Percentiles rank a stretch among this genome's conserved stretches.
Evolutionary conservation across 345 rosid genomes (phyloP).

Genomic region (Brassica incana): DNA sequence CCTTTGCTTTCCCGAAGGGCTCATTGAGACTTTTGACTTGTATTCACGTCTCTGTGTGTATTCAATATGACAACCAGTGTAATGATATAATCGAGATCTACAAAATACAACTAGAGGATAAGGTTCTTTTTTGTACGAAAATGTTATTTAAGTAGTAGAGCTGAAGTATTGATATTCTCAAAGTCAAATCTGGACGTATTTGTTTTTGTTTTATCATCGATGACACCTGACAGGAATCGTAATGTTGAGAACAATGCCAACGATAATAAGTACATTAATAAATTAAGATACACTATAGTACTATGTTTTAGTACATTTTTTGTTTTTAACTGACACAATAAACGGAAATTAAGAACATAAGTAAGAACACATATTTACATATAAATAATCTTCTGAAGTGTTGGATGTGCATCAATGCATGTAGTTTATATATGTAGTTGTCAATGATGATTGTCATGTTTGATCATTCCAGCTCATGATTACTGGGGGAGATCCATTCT

Average conservation of each 20-base stretch:
- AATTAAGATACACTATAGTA: neutral
- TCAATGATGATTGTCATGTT: neutral
- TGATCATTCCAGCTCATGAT: neutral
- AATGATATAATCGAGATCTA: constrained; percentile 22
- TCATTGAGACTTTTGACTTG: neutral
- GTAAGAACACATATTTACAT: neutral
- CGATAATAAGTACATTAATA: constrained; percentile 5
- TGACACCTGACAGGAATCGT: constrained; percentile 20
- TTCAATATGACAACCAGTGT: neutral
- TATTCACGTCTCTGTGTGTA: neutral
- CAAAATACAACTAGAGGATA: constrained; percentile 3
- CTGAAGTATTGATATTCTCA: constrained; percentile 15
- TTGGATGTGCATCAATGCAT: neutral
- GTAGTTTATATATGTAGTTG: neutral
- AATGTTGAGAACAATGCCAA: constrained; percentile 19
- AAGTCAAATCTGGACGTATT: constrained; percentile 33
- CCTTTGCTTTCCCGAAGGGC: neutral
- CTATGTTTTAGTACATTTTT: neutral
- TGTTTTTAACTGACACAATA: neutral
- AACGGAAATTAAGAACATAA: neutral
- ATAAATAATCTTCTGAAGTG: neutral
- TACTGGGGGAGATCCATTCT: too few species aligned
- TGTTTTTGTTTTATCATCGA: neutral
- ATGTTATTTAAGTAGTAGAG: neutral
- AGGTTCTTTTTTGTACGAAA: neutral